These are phyloP conservation scores for Sphagnum tenellum DNA, from an alignment of 225 moss, liverwort and hornwort genomes.

Conservation along the genomic window DNA sequence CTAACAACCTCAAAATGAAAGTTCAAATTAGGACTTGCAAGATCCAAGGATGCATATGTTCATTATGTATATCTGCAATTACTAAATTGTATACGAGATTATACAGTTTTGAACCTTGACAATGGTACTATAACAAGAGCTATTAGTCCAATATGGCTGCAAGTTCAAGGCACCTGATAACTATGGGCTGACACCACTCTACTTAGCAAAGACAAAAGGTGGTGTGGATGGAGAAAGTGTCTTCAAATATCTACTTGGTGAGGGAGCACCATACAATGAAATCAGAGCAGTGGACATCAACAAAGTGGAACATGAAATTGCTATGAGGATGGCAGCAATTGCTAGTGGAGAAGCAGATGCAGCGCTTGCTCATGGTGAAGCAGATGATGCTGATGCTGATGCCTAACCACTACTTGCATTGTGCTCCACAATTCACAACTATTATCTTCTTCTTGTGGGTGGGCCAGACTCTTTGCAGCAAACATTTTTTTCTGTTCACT, in stretches of 20 bases:
- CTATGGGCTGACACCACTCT: conserved; percentile 80
- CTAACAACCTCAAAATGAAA: conserved; percentile 1
- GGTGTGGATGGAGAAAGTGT: conserved; percentile 68
- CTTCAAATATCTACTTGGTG: conserved; percentile 78
- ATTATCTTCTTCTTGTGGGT: no score
- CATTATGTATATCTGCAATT: no score
- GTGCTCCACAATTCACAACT: no score
- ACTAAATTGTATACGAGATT: no score
- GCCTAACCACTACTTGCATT: no score
- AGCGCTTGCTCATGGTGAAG: no score
- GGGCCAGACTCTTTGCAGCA: no score
- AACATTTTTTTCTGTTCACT: no score
- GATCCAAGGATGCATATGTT: no score
- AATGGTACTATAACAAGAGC: conserved; percentile 25
- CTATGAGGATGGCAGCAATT: conserved; percentile 34
- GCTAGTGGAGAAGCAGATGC: neutral
- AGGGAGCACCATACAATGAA: conserved; percentile 94
- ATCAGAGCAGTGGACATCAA: conserved; percentile 44
- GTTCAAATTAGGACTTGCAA: no score
- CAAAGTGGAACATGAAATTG: conserved; percentile 66
- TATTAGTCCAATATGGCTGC: conserved; percentile 73
- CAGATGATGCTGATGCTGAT: no score
- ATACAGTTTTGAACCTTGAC: conserved; percentile 5
- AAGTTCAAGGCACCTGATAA: conserved; percentile 58
- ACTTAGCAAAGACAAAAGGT: conserved; percentile 84